Conservation (phyloP, 2,329 filamentous ascomycete genomes). For the Apiospora marii region DNA sequence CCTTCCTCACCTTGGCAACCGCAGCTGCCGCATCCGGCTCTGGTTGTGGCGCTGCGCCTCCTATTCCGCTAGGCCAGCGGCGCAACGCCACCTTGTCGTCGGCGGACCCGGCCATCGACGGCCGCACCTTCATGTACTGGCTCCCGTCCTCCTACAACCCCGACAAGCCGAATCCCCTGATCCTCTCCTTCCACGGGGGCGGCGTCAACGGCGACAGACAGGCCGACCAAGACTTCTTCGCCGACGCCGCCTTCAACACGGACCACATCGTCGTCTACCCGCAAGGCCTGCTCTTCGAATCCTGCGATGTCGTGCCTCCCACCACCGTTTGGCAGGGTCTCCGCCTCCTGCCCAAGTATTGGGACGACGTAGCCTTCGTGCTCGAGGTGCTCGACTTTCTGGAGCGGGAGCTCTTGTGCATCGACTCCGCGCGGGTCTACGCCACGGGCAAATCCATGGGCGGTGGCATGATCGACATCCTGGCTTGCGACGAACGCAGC, state of each 20-base stretch:
- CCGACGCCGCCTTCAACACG: slow-evolving; percentile 33
- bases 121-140: slow-evolving; percentile 28
- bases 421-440: slow-evolving; percentile 31
- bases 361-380: slow-evolving; percentile 29
- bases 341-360: slow-evolving; percentile 22
- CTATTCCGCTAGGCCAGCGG: slow-evolving; percentile 5
- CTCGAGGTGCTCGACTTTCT: slow-evolving; percentile 32
- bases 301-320: not conserved
- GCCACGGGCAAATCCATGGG: slow-evolving; percentile 30
- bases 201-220: slow-evolving; percentile 32
- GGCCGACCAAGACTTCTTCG: slow-evolving; percentile 32
- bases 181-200: slow-evolving; percentile 38
- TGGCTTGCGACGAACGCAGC: slow-evolving; percentile 26
- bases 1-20: not conserved
- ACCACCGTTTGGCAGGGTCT: slow-evolving; percentile 27
- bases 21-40: slow-evolving; percentile 13
- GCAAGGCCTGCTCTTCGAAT: slow-evolving; percentile 29
- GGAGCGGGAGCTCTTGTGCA: slow-evolving; percentile 27
- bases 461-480: slow-evolving; percentile 27
- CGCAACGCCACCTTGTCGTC: slow-evolving; percentile 18
- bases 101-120: not conserved
- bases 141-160: slow-evolving; percentile 34
- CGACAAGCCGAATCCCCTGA: slow-evolving; percentile 33
- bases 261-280: slow-evolving; percentile 38
- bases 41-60: not conserved